These are phyloP conservation scores for Pythium sp. DNA, from an alignment of 352 stramenopile species.

Conservation along the genomic window DNA sequence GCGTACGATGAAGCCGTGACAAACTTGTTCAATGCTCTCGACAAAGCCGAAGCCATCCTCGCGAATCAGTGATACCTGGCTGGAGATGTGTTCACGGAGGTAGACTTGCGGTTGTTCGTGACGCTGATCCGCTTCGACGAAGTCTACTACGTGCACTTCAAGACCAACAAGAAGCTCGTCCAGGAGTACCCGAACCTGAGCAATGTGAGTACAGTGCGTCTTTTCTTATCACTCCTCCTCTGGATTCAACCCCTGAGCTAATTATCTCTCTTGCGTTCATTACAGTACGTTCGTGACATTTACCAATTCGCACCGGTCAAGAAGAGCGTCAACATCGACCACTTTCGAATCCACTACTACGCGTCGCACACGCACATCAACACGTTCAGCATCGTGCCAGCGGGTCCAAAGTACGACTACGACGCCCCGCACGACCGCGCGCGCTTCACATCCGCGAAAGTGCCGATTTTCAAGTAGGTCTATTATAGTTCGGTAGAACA, in stretches of 20 bases:
- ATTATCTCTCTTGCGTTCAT: too few species aligned
- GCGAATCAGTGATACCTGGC: slow-evolving; percentile 56
- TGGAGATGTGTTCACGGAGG: slow-evolving; percentile 69
- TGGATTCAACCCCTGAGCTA: too few species aligned
- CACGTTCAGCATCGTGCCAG: slow-evolving; percentile 42
- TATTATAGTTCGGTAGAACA: too few species aligned
- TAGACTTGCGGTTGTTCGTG: slow-evolving; percentile 74
- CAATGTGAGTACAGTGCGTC: slow-evolving; percentile 61
- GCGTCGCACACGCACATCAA: slow-evolving; percentile 50
- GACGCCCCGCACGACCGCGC: slow-evolving; percentile 27
- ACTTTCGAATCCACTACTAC: slow-evolving; percentile 59
- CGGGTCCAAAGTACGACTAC: slow-evolving; percentile 28
- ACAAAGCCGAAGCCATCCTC: slow-evolving; percentile 69
- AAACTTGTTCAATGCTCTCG: slow-evolving; percentile 66
- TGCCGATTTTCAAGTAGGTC: slow-evolving; percentile 4
- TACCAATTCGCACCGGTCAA: slow-evolving; percentile 91
- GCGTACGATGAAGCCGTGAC: slow-evolving; percentile 84
- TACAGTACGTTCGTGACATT: too few species aligned
- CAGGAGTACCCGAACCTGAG: slow-evolving; percentile 86
- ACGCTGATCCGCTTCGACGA: slow-evolving; percentile 83
- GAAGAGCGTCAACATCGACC: slow-evolving; percentile 29
- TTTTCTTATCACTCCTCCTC: too few species aligned
- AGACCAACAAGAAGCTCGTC: slow-evolving; percentile 88
- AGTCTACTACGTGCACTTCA: slow-evolving; percentile 86
- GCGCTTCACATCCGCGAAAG: slow-evolving; percentile 18